Conservation (phyloP, 345 rosid genomes). For the Passiflora organensis region DNA sequence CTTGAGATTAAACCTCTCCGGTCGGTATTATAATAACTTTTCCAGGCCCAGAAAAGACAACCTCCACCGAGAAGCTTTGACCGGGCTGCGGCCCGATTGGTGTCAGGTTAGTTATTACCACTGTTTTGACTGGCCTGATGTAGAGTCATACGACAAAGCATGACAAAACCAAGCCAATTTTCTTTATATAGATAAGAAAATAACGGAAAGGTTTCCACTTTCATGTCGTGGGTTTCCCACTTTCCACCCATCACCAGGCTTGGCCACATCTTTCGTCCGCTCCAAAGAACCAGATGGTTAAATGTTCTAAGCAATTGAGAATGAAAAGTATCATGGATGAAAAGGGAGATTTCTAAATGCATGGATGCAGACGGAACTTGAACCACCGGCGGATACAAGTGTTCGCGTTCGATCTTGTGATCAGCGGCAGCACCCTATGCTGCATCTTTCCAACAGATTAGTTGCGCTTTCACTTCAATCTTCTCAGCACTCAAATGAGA, state of each 20-base stretch:
- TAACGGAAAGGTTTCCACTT: neutral
- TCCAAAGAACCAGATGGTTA: neutral
- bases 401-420: neutral
- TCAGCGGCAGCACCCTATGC: slow-evolving; percentile 6
- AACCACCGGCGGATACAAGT: neutral
- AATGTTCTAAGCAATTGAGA: neutral
- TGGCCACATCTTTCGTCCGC: neutral
- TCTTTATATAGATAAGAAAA: neutral
- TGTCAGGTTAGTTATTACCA: too few species aligned
- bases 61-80: too few species aligned
- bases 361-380: neutral
- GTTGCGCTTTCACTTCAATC: neutral
- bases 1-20: too few species aligned
- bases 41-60: too few species aligned
- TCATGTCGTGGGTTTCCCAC: neutral
- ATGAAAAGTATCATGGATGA: neutral
- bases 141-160: too few species aligned
- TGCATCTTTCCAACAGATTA: neutral
- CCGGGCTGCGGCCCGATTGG: too few species aligned
- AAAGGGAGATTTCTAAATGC: neutral
- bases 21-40: too few species aligned
- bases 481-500: neutral
- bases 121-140: too few species aligned
- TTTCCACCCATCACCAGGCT: neutral
- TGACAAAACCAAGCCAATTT: slow-evolving; percentile 3